Base-by-base conservation (phyloP, 1,284 basidiomycete species). In the Erythrobasidium hasegawianum region DNA sequence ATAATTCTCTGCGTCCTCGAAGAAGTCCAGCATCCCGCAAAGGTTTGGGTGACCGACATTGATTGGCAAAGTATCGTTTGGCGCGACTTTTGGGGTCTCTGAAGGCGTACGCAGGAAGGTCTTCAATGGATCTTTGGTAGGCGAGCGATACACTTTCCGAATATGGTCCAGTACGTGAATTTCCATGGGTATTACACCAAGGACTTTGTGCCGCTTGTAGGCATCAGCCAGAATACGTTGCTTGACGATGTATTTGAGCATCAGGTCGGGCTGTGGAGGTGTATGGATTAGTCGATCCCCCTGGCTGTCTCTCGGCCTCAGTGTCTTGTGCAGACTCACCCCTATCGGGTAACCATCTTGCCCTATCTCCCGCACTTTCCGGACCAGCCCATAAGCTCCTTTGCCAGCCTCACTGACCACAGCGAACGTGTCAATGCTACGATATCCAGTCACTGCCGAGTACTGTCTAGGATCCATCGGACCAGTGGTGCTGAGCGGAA, bases 161-260 rank as follows among this genome's bases (percentile, higher is more conserved):
- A 96, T 76, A 71, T 83, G 82, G 64, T 83, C 81, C 89, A 98
- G 91, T 71, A 98, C 95, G 77, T 96, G 96, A 45, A 98, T 96
- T 80, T 98, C 96, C 78, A 97, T 94, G 7, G 96, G 95, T 72
- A 98, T 97, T 1, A 95, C 96, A 43, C 96, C 96, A 74, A 91
- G 85, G 68, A 88, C 85, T 45, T 90, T 89, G 77, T 98, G 96
- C 75, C 89, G 87, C 81, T 97, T 97, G 96, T 96, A 98, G 77
- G 94, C 98, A 79, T 98, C 95, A 20, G 95, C 96, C 56, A 98
- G 83, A 69, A 98, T 98, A 59, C 94, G 88, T 64, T 90, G 93
- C 79, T 98, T 98, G 82, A 97, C 95, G 75, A 98, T 88, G 77
- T 97, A 95, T 76, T 98, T 98, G 81, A 97, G 93, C 71, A 97